These are phyloP conservation scores for Musa schizocarpa DNA, from an alignment of 176 grass and related monocot genomes.

Conservation along the genomic window DNA sequence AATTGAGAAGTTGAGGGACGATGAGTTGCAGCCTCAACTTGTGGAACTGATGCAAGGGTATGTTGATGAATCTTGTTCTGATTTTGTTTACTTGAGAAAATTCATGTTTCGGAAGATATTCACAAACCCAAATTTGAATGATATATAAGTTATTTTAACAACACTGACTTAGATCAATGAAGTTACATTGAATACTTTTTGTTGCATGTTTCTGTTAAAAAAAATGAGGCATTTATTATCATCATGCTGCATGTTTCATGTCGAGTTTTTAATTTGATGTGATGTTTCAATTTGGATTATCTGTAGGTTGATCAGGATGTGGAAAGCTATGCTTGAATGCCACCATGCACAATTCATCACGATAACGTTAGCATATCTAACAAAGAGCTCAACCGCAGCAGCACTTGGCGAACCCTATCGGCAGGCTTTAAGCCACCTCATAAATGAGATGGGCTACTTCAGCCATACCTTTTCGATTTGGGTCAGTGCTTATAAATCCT, in stretches of 20 bases:
- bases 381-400: conserved; percentile 28
- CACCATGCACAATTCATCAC: conserved; percentile 96
- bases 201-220: too few relatives aligned
- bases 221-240: too few relatives aligned
- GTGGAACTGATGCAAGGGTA: conserved; percentile 92
- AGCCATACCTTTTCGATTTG: conserved; percentile 48
- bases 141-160: too few relatives aligned
- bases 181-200: too few relatives aligned
- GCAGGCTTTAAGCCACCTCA: conserved; percentile 39
- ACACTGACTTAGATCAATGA: too few relatives aligned
- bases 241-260: too few relatives aligned
- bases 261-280: too few relatives aligned
- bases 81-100: background rate
- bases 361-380: conserved; percentile 79
- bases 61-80: background rate
- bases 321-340: conserved; percentile 91
- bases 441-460: conserved; percentile 53
- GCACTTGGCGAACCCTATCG: conserved; percentile 35
- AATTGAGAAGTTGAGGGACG: conserved; percentile 91
- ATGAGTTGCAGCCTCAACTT: conserved; percentile 78
- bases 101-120: background rate
- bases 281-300: too few relatives aligned
- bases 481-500: conserved; percentile 45
- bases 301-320: conserved; percentile 86
- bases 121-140: background rate